Evolutionary conservation across 2,329 filamentous ascomycete species (phyloP), one percentile per base, ranked within the genome.

Genomic region (Diaporthe citrichinensis): DNA sequence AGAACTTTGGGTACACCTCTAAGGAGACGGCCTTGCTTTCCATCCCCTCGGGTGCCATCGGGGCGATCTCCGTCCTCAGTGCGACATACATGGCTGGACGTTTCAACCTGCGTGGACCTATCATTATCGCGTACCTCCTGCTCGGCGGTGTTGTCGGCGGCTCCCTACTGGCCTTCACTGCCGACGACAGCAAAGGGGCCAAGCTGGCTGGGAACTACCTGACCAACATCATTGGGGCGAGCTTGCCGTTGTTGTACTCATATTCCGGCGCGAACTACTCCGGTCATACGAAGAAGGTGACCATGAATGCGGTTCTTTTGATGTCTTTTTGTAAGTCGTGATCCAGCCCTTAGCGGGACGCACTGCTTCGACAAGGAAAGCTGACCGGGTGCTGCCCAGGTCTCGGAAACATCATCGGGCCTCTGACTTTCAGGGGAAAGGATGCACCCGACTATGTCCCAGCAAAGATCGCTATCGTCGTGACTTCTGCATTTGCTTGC

Each of bases 331-430:
- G 84, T 49, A 53, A 72, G 76, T 51, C 14, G 23, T 44, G 15
- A 20, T 14, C 9, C 12, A 25, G 46, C 34, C 28, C n/a, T 46
- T 15, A 1, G 34, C 12, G n/a, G 2, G 36, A 5, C 23, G 17
- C 31, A 55, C 9, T n/a, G 49, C 31, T 58, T 23, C 3, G 36
- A n/a, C 39, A 17, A 28, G 46, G 20, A 17, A 28, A 15, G 46
- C 71, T 72, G 58, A 76, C 41, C n/a, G 7, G 17, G 1, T 51
- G 6, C 12, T n/a, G 6, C 78, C 79, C 79, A 51, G 80, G 81
- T 74, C 78, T 83, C 12, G 87, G 84, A 20, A 86, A 86, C 76
- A 85, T 86, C 67, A 84, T 86, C 58, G 85, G 82, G 0, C 84
- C 85, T 0, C 78, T 84, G 55, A 85, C 83, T 0, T 86, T 86